Conservation (phyloP, 2,329 filamentous ascomycete species). For the Cladorrhinum sp. region DNA sequence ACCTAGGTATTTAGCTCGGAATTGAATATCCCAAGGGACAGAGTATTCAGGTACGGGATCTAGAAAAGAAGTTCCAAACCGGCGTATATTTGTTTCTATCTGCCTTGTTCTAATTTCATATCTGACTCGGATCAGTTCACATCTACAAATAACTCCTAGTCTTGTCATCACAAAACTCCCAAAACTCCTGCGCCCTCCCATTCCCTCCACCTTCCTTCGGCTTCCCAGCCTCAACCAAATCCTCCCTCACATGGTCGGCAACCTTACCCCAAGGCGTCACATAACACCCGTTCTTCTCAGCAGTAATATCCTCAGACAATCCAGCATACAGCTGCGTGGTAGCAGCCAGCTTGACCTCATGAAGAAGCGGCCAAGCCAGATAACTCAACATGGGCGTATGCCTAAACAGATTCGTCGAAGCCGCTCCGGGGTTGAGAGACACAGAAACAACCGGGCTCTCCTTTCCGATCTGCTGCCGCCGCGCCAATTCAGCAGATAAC, state of each 20-base stretch:
- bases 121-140: no score
- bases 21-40: no score
- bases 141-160: no score
- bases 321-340: conserved; percentile 49
- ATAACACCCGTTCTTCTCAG: conserved; percentile 32
- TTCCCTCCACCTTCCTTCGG: neutral
- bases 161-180: neutral
- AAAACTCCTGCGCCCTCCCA: neutral
- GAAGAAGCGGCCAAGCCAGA: conserved; percentile 26
- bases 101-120: no score
- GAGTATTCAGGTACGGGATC: no score
- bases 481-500: conserved; percentile 23
- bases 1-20: no score
- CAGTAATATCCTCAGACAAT: conserved; percentile 41
- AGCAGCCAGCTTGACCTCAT: conserved; percentile 39
- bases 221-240: neutral
- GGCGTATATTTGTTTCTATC: no score
- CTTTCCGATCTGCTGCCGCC: conserved; percentile 6
- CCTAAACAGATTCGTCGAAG: conserved; percentile 38
- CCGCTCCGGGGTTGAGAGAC: conserved; percentile 39
- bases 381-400: conserved; percentile 21
- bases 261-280: conserved; percentile 20
- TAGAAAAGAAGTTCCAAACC: no score
- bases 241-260: neutral
- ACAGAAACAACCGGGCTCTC: conserved; percentile 11